These are phyloP conservation scores for Kodamaea sp. DNA, from an alignment of 1,139 yeast genomes.

Conservation along the genomic window DNA sequence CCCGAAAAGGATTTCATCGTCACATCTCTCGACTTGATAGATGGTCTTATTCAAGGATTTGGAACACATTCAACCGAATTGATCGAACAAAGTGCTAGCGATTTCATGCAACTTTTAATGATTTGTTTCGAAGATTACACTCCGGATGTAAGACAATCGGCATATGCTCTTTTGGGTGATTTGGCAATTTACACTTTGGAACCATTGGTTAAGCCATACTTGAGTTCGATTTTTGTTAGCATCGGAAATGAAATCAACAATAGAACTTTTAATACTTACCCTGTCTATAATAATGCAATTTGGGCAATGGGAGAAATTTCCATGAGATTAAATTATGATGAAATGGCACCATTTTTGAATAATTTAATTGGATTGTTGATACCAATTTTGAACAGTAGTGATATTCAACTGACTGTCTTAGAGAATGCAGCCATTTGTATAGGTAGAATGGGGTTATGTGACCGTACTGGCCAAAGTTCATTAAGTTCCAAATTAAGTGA, in stretches of 20 bases:
- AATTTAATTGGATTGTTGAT: conserved; percentile 61
- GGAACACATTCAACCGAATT: conserved; percentile 61
- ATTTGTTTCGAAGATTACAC: conserved; percentile 73
- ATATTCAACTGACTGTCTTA: conserved; percentile 59
- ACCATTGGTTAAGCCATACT: conserved; percentile 50
- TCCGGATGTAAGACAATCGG: conserved; percentile 87
- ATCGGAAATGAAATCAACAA: conserved; percentile 66
- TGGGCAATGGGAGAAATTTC: conserved; percentile 93
- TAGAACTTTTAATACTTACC: conserved; percentile 47
- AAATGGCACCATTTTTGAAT: conserved; percentile 56
- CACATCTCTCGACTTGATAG: conserved; percentile 83
- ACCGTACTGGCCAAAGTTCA: conserved; percentile 55
- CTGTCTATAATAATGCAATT: conserved; percentile 82
- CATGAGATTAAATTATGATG: conserved; percentile 49
- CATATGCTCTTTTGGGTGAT: conserved; percentile 89
- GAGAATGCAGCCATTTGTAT: conserved; percentile 92
- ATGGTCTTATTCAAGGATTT: conserved; percentile 89
- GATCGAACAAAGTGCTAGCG: conserved; percentile 38
- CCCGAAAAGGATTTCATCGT: conserved; percentile 92
- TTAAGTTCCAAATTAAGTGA: conserved; percentile 53
- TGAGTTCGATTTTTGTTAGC: conserved; percentile 56
- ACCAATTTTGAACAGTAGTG: conserved; percentile 57
- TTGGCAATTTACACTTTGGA: conserved; percentile 64
- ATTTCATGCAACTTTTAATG: conserved; percentile 61
- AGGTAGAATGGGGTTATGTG: conserved; percentile 69